Evolutionary conservation across 208 protist species (phyloP), one percentile per base, ranked within the genome.

Genomic region (Leishmania aethiopica): DNA sequence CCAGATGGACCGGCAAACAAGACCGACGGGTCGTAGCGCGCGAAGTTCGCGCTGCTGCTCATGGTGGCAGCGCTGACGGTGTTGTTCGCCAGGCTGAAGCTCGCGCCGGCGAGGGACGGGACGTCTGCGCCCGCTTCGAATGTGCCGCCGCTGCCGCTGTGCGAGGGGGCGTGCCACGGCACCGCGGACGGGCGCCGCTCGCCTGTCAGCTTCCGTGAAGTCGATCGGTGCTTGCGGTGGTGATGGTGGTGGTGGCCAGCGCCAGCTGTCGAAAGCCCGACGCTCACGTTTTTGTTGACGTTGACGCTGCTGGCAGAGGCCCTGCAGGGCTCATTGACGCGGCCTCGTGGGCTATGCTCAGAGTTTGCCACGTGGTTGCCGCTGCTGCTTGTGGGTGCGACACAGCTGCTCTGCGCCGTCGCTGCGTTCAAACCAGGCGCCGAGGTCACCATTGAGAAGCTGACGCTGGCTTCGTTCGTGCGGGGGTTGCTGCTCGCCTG

Each of bases 401-500:
- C 53, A 59, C 53, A 22, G 53, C 53, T 79, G 79, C 25, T 22
- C 40, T 7, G 66, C 62, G 11, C 17, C 25, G 40, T 49, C 40
- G 73, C 25, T n/a, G 47, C 37, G 45, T 64, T 79, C 10, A 35
- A 42, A 25, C 60, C 17, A 8, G 51, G 2, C 53, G 37, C 47
- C 5, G 78, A 74, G 19, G 66, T 25, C 55, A 51, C 53, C 28
- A 59, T 59, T 13, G 83, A 67, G 25, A 79, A 76, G 66, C 55
- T 83, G 35, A 66, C 45, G 69, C 64, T 72, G 25, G 60, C 25
- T 1, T 86, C 79, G n/a, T 77, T 80, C 7, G 66, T 45, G n/a
- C 45, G 75, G 15, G 55, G 42, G 75, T 22, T 47, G 72, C 32
- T 77, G 71, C 35, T 70, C 53, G n/a, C 45, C 49, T 53, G 10